A percentile compares a stretch with the other conserved stretches of the same genome.
Evolutionary conservation across 2,329 filamentous ascomycete species (phyloP).

Genomic region (Xylaria sp.): DNA sequence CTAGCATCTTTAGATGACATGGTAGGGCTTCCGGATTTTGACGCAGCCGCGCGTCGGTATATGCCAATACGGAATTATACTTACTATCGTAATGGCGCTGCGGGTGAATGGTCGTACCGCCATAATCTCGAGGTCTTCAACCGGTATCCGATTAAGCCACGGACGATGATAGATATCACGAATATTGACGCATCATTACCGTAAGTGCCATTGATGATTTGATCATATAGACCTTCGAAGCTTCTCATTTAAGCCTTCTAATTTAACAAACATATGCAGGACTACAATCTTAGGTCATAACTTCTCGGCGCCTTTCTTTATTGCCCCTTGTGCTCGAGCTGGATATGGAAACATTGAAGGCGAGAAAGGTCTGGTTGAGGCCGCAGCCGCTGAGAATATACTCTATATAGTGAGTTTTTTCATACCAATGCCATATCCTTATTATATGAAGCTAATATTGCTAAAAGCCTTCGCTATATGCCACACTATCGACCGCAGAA

Average conservation of each 20-base stretch:
- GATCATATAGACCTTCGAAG: background rate
- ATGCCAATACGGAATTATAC: constrained; percentile 56
- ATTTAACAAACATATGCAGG: constrained; percentile 20
- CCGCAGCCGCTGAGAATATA: constrained; percentile 47
- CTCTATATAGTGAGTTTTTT: constrained; percentile 44
- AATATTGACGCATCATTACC: constrained; percentile 45
- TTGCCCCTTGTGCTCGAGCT: constrained; percentile 47
- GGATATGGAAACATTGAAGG: constrained; percentile 45
- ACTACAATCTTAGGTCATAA: constrained; percentile 52
- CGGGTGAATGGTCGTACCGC: constrained; percentile 61
- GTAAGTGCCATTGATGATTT: constrained; percentile 25
- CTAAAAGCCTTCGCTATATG: constrained; percentile 33
- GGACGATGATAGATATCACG: constrained; percentile 57
- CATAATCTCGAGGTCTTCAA: constrained; percentile 62
- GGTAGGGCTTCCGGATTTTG: constrained; percentile 59
- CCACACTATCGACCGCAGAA: constrained; percentile 36
- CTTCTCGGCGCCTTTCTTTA: constrained; percentile 51
- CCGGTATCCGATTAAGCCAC: constrained; percentile 54
- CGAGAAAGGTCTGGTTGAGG: constrained; percentile 49
- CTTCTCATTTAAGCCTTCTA: constrained; percentile 23
- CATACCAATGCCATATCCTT: background rate
- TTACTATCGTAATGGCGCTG: constrained; percentile 63
- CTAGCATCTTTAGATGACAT: constrained; percentile 53
- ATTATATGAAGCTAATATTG: background rate
- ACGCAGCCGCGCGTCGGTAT: constrained; percentile 56